Evolutionary conservation across 129 eudicot genomes (phyloP).

Genomic region (sunflower (Helianthus annuus)): DNA sequence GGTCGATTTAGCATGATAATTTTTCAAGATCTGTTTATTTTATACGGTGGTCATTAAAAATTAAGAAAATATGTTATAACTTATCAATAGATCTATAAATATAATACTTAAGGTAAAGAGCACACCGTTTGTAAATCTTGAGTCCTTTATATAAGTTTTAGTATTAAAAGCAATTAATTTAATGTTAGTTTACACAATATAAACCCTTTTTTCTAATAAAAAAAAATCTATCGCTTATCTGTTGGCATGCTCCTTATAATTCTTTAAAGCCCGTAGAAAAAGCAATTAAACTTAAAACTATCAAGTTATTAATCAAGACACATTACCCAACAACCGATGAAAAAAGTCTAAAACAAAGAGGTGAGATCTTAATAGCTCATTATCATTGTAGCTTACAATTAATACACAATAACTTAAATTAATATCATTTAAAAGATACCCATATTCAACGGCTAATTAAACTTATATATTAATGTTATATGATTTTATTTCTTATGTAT

Average conservation of each 20-base stretch:
- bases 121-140: too few relatives aligned
- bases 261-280: neutral
- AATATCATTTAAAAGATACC: neutral
- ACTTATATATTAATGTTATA: too few relatives aligned
- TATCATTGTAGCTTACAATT: neutral
- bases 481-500: too few relatives aligned
- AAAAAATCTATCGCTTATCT: neutral
- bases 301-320: neutral
- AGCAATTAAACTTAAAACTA: neutral
- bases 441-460: neutral
- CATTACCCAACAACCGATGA: constrained; percentile 1
- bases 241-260: neutral
- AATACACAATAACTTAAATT: neutral
- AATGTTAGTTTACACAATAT: constrained; percentile 8
- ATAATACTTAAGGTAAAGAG: too few relatives aligned
- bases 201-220: neutral
- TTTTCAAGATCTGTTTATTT: neutral
- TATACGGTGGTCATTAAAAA: neutral
- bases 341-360: neutral
- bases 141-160: too few relatives aligned
- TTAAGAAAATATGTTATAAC: neutral
- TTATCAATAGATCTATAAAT: neutral
- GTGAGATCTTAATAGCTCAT: constrained; percentile 1
- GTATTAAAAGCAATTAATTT: neutral
- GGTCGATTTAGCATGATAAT: neutral